phyloP scores from a whole-genome alignment of 2,329 filamentous ascomycete species.

The Torrubiella hemipterigena region DNA sequence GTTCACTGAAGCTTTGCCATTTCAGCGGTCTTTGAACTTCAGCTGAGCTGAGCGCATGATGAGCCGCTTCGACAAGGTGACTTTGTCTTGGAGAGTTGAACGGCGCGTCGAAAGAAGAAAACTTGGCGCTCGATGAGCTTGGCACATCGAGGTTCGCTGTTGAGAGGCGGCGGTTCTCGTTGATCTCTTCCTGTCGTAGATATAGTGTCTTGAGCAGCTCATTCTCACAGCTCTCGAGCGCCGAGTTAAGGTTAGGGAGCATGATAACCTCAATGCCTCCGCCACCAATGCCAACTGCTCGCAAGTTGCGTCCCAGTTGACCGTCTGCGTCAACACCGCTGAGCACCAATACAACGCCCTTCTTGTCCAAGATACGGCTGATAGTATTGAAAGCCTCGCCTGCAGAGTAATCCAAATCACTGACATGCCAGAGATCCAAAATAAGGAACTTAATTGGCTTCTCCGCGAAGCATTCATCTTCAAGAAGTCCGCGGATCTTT shows the following conservation, averaged over 20 bases:
- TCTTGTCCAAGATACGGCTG: conserved; percentile 67
- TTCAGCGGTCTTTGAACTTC: conserved; percentile 48
- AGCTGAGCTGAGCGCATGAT: conserved; percentile 57
- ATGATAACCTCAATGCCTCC: conserved; percentile 65
- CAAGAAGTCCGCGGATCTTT: conserved; percentile 68
- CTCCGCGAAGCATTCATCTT: conserved; percentile 66
- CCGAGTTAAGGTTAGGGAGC: conserved; percentile 83
- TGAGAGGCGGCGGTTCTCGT: conserved; percentile 27
- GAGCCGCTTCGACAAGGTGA: conserved; percentile 69
- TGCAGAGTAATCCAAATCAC: conserved; percentile 89
- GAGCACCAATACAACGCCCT: conserved; percentile 69
- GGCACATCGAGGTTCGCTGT: conserved; percentile 38
- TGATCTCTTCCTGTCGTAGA: conserved; percentile 50
- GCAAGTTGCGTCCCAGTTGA: conserved; percentile 64
- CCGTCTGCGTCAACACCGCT: conserved; percentile 70
- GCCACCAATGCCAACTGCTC: conserved; percentile 71
- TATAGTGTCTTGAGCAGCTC: conserved; percentile 77
- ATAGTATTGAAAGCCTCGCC: conserved; percentile 92
- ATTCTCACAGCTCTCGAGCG: conserved; percentile 90
- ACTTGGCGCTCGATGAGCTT: conserved; percentile 13
- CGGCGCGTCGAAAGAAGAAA: conserved; percentile 23
- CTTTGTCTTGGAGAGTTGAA: conserved; percentile 72
- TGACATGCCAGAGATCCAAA: conserved; percentile 79
- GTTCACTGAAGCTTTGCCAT: conserved; percentile 83
- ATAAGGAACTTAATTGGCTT: conserved; percentile 82